Base-by-base conservation (phyloP, 257 asterid species). In the Dorcoceras hygrometricum region DNA sequence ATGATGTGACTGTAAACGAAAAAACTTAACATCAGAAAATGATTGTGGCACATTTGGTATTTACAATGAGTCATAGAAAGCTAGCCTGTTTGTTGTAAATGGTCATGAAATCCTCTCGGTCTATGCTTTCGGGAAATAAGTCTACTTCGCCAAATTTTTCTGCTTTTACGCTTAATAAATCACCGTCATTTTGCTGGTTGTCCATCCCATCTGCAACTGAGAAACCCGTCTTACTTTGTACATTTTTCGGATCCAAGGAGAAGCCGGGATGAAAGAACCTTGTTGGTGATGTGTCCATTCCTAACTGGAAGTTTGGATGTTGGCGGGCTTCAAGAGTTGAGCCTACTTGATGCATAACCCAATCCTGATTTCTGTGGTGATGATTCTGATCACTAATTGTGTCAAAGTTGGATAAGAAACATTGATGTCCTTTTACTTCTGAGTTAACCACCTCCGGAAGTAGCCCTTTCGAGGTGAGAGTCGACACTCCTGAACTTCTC, bases 31-130 rank as follows among this genome's bases (percentile, higher is more conserved):
- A 34, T 34, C 2, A 34, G 43, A 34, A 9, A 34, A 34, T 9
- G 12, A 34, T 8, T 34, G 43, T 34, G 43, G 14, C 14, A 11
- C 43, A 34, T 34, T 34, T 8, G 43, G 43, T 34, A 6, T 24
- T 34, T 34, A 34, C 6, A 8, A 16, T 10, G 5, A 63, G 6
- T 55, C 48, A 28, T 48, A 54, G 36, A 36, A 71, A 71, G 66
- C 62, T 65, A 19, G 83, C 98, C 93, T 84, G 93, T 76, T 84
- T 86, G 36, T 86, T 77, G 74, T 87, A 66, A 16, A 76, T 11
- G 14, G 2, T 84, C 88, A 92, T 83, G 68, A 89, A 93, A 54
- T 87, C 95, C 6, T 92, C 97, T 72, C 83, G 97, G 68, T 83
- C 95, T 59, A 71, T 86, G 50, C 77, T 86, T 8, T 78, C 83